Conservation (phyloP, 495 filamentous ascomycete genomes). For the Collariella sp. region DNA sequence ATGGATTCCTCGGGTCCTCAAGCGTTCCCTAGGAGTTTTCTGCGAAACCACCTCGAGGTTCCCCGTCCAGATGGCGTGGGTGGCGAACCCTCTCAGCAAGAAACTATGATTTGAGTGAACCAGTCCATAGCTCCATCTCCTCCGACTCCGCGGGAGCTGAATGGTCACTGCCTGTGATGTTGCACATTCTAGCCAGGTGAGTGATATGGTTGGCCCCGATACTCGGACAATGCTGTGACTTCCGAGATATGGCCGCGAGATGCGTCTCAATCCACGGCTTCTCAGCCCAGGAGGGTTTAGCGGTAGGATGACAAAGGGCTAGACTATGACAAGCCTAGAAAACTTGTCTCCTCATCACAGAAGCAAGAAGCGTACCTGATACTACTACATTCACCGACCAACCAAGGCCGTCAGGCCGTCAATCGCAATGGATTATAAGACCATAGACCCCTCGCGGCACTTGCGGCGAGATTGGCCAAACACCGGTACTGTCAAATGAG, state of each 20-base stretch:
- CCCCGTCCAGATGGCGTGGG: neutral
- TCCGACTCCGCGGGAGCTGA: neutral
- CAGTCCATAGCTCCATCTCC: neutral
- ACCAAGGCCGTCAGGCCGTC: too few relatives aligned
- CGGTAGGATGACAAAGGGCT: too few relatives aligned
- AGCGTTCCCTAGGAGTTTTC: neutral
- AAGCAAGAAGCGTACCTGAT: too few relatives aligned
- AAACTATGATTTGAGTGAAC: neutral
- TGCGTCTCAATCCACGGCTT: neutral
- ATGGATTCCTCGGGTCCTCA: neutral
- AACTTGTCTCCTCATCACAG: too few relatives aligned
- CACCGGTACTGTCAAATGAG: too few relatives aligned
- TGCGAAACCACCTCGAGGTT: neutral
- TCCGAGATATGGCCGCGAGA: neutral
- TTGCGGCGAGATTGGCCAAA: too few relatives aligned
- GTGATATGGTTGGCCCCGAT: conserved; percentile 12
- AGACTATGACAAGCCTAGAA: too few relatives aligned
- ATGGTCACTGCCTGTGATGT: conserved; percentile 11
- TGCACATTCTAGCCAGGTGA: conserved; percentile 13
- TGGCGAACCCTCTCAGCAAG: neutral
- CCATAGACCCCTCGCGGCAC: too few relatives aligned
- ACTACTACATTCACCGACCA: too few relatives aligned
- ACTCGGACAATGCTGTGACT: conserved; percentile 5
- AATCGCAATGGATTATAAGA: too few relatives aligned
- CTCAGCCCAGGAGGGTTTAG: too few relatives aligned